Conservation (phyloP, 108 stramenopile species). For the Nitzschia sp. region DNA sequence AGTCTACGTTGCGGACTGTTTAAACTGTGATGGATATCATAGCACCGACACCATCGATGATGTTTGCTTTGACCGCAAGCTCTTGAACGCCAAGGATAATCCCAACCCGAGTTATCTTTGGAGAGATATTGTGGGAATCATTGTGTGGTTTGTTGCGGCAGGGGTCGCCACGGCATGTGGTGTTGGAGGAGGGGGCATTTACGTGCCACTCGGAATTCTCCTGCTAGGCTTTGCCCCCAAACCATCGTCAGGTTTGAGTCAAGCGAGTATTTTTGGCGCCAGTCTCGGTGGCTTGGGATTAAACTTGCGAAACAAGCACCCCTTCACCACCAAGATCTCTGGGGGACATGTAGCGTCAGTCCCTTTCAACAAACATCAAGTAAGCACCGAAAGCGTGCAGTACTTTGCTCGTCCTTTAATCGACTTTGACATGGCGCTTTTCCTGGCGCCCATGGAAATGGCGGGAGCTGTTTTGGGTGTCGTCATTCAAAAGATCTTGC, state of each 20-base stretch:
- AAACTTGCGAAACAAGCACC: slow-evolving; percentile 56
- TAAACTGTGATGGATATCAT: slow-evolving; percentile 36
- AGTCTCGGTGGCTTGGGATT: slow-evolving; percentile 58
- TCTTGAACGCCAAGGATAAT: slow-evolving; percentile 53
- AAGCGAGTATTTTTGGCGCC: slow-evolving; percentile 72
- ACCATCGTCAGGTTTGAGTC: slow-evolving; percentile 52
- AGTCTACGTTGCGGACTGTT: slow-evolving; percentile 36
- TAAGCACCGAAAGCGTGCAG: slow-evolving; percentile 32
- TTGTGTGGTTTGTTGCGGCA: slow-evolving; percentile 67
- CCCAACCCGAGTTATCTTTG: slow-evolving; percentile 53
- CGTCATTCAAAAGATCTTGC: slow-evolving; percentile 55
- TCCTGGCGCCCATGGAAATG: slow-evolving; percentile 73
- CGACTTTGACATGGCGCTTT: slow-evolving; percentile 70
- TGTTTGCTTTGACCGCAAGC: slow-evolving; percentile 55
- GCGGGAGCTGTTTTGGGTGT: slow-evolving; percentile 74
- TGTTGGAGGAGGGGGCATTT: slow-evolving; percentile 77
- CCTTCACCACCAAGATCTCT: slow-evolving; percentile 24
- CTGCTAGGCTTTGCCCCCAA: slow-evolving; percentile 66
- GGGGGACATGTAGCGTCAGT: neutral
- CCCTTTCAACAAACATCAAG: slow-evolving; percentile 20
- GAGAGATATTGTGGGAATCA: slow-evolving; percentile 56
- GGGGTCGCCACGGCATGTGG: slow-evolving; percentile 67
- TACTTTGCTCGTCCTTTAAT: slow-evolving; percentile 70
- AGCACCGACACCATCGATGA: slow-evolving; percentile 35
- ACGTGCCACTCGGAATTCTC: slow-evolving; percentile 70